These are phyloP conservation scores for Aspergillus sclerotiicarbonarius DNA, from an alignment of 495 filamentous ascomycete species.

Conservation along the genomic window DNA sequence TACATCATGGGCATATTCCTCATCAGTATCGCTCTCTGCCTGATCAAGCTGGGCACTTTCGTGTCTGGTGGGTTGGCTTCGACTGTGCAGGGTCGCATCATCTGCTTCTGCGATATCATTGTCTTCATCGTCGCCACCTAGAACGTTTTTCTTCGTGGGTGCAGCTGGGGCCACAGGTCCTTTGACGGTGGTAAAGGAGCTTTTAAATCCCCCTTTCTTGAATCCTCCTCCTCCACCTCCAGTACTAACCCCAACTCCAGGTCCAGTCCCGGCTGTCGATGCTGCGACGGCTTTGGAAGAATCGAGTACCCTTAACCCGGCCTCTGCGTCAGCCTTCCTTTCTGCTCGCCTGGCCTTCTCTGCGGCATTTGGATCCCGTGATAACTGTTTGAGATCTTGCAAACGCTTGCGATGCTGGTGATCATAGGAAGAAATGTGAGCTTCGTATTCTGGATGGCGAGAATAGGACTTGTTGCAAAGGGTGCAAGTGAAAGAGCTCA, in stretches of 20 bases:
- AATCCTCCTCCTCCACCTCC: conserved; percentile 49
- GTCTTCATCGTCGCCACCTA: conserved; percentile 44
- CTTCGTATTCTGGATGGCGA: conserved; percentile 61
- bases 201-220: conserved; percentile 64
- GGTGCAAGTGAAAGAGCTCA: conserved; percentile 81
- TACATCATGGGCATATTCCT: conserved; percentile 41
- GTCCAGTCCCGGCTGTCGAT: conserved; percentile 7
- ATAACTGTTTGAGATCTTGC: conserved; percentile 61
- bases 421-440: conserved; percentile 60
- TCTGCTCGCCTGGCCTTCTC: conserved; percentile 68
- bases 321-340: conserved; percentile 61
- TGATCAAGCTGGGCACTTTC: conserved; percentile 16
- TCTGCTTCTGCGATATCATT: conserved; percentile 10
- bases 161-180: conserved; percentile 25
- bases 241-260: conserved; percentile 1
- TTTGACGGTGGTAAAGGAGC: conserved; percentile 54
- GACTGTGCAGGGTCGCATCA: conserved; percentile 18
- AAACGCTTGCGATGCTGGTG: conserved; percentile 63
- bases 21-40: conserved; percentile 44
- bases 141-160: conserved; percentile 43
- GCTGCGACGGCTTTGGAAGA: conserved; percentile 15
- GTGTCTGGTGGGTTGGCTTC: conserved; percentile 43
- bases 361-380: conserved; percentile 54
- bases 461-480: conserved; percentile 62
- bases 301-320: conserved; percentile 43